Evolutionary conservation across 2,329 filamentous ascomycete genomes (phyloP), one percentile per base, ranked within the genome.

Genomic region (Ophiosphaerella herpotricha): DNA sequence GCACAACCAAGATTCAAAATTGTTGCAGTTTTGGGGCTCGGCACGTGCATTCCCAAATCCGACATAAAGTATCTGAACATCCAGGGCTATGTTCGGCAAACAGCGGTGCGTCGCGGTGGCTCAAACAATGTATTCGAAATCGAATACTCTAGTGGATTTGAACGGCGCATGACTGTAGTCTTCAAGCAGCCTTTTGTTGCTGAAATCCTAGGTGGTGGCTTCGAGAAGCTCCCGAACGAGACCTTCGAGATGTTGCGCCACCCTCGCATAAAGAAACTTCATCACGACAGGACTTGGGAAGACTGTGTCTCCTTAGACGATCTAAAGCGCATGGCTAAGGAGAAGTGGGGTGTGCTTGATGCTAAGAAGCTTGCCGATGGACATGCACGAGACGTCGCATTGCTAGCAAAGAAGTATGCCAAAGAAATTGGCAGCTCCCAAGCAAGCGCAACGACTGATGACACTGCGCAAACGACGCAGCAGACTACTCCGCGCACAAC

Each of bases 151-250:
- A 58, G 52, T 21, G 45, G 56, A 5, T 54, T 57, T 32, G 54
- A 46, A 32, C 58, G 52, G 12, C 63, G 62, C 16, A 75, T 78
- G 60, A 76, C 78, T 0, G 73, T 79, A 1, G 72, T 86, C 1
- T 96, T 96, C 68, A 81, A 79, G 6, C 77, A 79, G 0, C 91
- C 91, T 0, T 82, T 90, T 16, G 84, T 96, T 0, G 89, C 91
- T 48, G 92, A 96, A 60, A 77, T 96, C 51, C 80, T 89, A 21
- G 92, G 90, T 45, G 89, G 90, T 54, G 86, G 87, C 0, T 96
- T 91, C 59, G 88, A 91, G 52, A 89, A 87, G 63, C 80, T 82
- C 2, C 81, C 84, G 4, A 86, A 88, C 62, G 85, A 84, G 12
- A 79, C 80, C 1, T 91, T 89, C 63, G 91, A 85, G 77, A 86